phyloP scores from a whole-genome alignment of 257 asterid genomes.

The Fraxinus cuspidata region DNA sequence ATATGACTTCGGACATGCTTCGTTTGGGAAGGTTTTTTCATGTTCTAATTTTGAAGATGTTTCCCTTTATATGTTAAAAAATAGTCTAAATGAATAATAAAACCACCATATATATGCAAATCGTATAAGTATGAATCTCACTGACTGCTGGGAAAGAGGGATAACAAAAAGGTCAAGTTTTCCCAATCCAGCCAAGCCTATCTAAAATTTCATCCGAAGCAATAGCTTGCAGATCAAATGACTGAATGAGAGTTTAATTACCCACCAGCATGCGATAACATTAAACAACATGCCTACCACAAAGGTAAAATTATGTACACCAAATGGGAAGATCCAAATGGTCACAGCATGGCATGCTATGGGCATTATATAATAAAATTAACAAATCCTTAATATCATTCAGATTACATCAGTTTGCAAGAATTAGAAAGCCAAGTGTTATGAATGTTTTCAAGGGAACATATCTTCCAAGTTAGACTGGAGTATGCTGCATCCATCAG shows the following conservation, averaged over 20 bases:
- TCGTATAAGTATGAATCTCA: neutral
- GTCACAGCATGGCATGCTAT: neutral
- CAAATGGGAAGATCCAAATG: neutral
- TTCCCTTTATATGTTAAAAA: constrained; percentile 3
- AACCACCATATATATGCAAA: neutral
- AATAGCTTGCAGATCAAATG: neutral
- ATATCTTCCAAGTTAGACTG: neutral
- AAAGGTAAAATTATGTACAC: neutral
- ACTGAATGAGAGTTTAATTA: neutral
- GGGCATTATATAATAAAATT: constrained; percentile 13
- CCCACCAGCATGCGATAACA: neutral
- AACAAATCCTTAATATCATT: constrained; percentile 14
- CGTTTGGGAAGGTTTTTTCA: constrained; percentile 11
- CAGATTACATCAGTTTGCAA: neutral
- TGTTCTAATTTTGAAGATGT: neutral
- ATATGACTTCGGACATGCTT: constrained; percentile 1
- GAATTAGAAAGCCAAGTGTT: constrained; percentile 6
- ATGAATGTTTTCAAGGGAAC: neutral
- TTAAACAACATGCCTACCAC: constrained; percentile 12
- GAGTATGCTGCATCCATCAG: neutral
- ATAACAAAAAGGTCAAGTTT: constrained; percentile 5
- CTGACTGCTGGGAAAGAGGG: constrained; percentile 9
- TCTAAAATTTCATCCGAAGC: constrained; percentile 1
- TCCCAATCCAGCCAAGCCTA: constrained; percentile 13
- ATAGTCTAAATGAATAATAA: neutral